A percentile compares a stretch with the other conserved stretches of the same genome.
phyloP scores from a whole-genome alignment of 176 grass and related monocot genomes.

The Lolium multiflorum region DNA sequence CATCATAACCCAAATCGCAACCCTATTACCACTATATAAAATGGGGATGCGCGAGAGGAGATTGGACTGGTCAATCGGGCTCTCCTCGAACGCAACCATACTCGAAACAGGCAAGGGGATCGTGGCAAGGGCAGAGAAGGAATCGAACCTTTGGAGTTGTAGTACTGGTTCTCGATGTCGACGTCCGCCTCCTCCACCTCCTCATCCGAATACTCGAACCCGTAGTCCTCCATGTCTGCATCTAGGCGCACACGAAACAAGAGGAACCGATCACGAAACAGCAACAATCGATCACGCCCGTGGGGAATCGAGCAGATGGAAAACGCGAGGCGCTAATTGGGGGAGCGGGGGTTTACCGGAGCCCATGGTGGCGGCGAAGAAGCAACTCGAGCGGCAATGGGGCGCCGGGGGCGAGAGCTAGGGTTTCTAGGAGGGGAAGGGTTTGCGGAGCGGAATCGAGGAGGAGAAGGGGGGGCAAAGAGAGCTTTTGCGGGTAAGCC shows the following conservation, averaged over 20 bases:
- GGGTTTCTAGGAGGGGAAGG: constrained; percentile 46
- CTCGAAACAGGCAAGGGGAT: background rate
- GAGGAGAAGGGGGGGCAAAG: background rate
- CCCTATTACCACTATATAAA: background rate
- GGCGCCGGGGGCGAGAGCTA: constrained; percentile 17
- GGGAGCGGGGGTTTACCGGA: constrained; percentile 47
- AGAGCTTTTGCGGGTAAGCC: constrained; percentile 19
- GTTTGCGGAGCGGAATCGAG: constrained; percentile 3
- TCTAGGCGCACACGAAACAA: constrained; percentile 47
- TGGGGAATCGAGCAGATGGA: constrained; percentile 33
- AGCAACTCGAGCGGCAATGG: constrained; percentile 2
- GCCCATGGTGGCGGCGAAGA: constrained; percentile 50
- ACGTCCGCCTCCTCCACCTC: constrained; percentile 98
- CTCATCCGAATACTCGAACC: constrained; percentile 98
- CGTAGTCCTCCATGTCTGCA: constrained; percentile 99
- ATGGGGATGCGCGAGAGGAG: background rate
- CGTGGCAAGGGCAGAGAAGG: background rate
- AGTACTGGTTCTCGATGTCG: constrained; percentile 99
- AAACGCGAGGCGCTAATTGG: background rate
- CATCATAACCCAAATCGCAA: background rate
- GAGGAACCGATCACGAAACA: constrained; percentile 31
- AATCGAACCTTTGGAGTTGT: constrained; percentile 95
- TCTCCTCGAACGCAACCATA: background rate
- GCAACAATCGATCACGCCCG: background rate
- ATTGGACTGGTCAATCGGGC: too few species aligned